phyloP scores from a whole-genome alignment of 441 rosid species.

The Brassica hybrid region DNA sequence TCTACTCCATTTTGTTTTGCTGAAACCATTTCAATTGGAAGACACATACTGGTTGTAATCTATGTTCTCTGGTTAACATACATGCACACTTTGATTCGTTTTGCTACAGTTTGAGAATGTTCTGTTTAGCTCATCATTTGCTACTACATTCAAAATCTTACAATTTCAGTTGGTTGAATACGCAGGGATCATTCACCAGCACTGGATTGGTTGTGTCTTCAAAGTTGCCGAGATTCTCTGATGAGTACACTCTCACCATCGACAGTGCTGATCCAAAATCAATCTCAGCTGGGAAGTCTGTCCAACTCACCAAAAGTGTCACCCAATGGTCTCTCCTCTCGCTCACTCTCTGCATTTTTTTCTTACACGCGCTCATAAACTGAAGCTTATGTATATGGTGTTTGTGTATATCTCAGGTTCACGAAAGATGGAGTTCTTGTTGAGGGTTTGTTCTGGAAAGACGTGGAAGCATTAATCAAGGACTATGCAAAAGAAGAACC shows the following conservation, averaged over 20 bases:
- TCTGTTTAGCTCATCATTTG: conserved; percentile 16
- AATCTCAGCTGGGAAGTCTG: conserved; percentile 84
- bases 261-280: conserved; percentile 92
- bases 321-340: conserved; percentile 74
- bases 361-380: not conserved
- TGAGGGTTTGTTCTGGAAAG: conserved; percentile 93
- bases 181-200: conserved; percentile 87
- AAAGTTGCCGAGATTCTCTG: conserved; percentile 89
- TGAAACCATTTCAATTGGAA: not conserved
- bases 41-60: not conserved
- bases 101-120: too few relatives aligned
- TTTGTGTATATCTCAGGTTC: conserved; percentile 59
- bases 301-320: conserved; percentile 77
- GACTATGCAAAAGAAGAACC: conserved; percentile 81
- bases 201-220: conserved; percentile 90
- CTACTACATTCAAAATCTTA: not conserved
- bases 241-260: conserved; percentile 74
- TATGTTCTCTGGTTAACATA: not conserved
- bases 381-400: not conserved
- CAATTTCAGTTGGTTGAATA: not conserved
- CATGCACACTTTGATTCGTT: not conserved
- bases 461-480: conserved; percentile 67
- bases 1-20: not conserved
- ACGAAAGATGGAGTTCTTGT: conserved; percentile 85
- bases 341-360: conserved; percentile 34